Base-by-base conservation (phyloP, 2,329 filamentous ascomycete genomes). In the Stemphylium vesicarium region DNA sequence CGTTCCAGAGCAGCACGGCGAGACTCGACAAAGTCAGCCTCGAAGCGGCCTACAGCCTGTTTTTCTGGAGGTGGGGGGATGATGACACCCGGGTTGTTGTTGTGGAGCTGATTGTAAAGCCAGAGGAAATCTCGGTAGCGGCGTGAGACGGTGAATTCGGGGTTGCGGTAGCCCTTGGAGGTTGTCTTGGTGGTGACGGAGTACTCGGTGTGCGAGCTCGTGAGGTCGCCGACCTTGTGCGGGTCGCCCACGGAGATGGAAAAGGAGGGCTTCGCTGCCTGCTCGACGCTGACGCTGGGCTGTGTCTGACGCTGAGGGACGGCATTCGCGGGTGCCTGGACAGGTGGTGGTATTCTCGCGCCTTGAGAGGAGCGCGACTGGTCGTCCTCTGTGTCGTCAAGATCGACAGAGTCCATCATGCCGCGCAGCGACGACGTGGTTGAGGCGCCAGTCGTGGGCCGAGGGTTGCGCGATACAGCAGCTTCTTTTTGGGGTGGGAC, bases 61-160 rank as follows among this genome's bases (percentile, higher is more conserved):
- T 99, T 99, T 79, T 99, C 95, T 0, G 95, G 95, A 0, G 95
- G 95, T 7, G 95, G 94, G 0, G 95, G 95, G 11, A 99, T 91
- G 26, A 99, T 92, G 33, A 97, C 88, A 53, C 95, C 95, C 0
- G 95, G 95, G 68, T 95, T 97, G 75, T 96, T 99, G 58, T 88
- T 89, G 74, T 98, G 95, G 57, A 99, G 82, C 26, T 93, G 92
- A 65, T 89, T 97, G 77, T 99, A 99, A 24, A 99, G 86, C 95
- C 95, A 99, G 48, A 99, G 81, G 75, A 99, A 99, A 78, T 99
- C 95, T 55, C 93, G 88, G 77, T 98, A 99, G 71, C 95, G 87
- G 66, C 95, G 85, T 70, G 92, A 96, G 65, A 99, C 95, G 52
- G 92, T 88, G 70, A 99, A 98, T 71, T 96, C 93, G 47, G 91